Conservation (phyloP, 305 asterid species). For the Solanum hybrid region DNA sequence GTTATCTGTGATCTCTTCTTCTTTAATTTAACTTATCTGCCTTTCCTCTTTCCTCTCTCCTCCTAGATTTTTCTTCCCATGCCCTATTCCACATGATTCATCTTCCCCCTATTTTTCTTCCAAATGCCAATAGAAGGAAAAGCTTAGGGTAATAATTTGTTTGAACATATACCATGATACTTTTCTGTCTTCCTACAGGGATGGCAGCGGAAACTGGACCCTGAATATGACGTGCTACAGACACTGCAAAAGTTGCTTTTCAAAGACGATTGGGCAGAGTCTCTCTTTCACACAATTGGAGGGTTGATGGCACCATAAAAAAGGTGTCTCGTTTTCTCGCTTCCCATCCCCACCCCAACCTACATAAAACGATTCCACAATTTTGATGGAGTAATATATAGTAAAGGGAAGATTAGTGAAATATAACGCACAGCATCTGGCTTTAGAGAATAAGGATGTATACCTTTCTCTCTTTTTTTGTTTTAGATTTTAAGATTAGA, state of each 20-base stretch:
- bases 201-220: conserved; percentile 96
- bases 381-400: conserved; percentile 9
- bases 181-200: conserved; percentile 34
- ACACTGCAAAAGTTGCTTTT: conserved; percentile 63
- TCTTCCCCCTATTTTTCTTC: neutral
- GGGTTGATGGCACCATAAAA: conserved; percentile 78
- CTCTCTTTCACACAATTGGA: conserved; percentile 66
- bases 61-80: neutral
- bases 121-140: neutral
- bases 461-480: neutral
- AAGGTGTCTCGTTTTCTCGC: conserved; percentile 15
- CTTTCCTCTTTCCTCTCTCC: neutral
- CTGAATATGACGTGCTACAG: conserved; percentile 57
- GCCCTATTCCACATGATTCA: neutral
- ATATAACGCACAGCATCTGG: neutral
- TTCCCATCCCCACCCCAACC: neutral
- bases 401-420: neutral
- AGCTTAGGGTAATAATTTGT: neutral
- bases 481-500: neutral
- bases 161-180: neutral
- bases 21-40: neutral
- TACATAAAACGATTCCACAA: neutral
- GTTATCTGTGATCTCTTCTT: neutral
- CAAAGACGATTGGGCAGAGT: conserved; percentile 68
- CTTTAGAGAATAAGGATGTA: conserved; percentile 7